Evolutionary conservation across 805 yeast species (phyloP).

Genomic region (Yamadazyma takamatsuzukensis): DNA sequence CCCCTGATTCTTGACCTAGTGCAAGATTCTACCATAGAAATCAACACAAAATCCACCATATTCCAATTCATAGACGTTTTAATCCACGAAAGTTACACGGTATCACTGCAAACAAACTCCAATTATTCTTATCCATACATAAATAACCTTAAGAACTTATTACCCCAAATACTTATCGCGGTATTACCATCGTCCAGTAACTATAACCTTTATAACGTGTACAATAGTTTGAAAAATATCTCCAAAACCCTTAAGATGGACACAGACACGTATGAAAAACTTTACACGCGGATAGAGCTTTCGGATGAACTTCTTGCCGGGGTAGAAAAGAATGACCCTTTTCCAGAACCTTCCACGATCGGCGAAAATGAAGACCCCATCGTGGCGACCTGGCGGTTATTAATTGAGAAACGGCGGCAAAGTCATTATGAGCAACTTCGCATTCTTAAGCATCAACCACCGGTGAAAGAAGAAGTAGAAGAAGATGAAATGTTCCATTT

Average conservation of each 20-base stretch:
- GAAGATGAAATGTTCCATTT: slow-evolving; percentile 27
- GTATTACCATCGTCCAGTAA: slow-evolving; percentile 36
- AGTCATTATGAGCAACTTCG: slow-evolving; percentile 49
- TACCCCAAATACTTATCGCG: slow-evolving; percentile 31
- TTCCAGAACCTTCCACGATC: slow-evolving; percentile 24
- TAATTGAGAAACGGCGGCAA: slow-evolving; percentile 44
- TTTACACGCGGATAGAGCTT: too few species aligned
- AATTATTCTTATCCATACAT: slow-evolving; percentile 37
- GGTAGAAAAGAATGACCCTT: slow-evolving; percentile 30
- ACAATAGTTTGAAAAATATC: slow-evolving; percentile 32
- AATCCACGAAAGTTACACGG: slow-evolving; percentile 33
- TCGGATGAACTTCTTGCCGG: slow-evolving; percentile 25
- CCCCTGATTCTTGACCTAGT: slow-evolving; percentile 63
- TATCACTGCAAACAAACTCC: slow-evolving; percentile 30
- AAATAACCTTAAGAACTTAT: slow-evolving; percentile 24
- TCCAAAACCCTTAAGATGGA: slow-evolving; percentile 33
- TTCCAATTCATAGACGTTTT: slow-evolving; percentile 70
- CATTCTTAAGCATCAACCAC: slow-evolving; percentile 29
- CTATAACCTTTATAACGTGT: slow-evolving; percentile 35
- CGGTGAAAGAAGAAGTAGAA: slow-evolving; percentile 19
- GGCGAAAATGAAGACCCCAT: slow-evolving; percentile 19
- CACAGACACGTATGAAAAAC: slow-evolving; percentile 18
- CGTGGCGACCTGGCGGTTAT: slow-evolving; percentile 43
- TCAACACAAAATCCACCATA: slow-evolving; percentile 63
- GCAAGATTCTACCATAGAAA: slow-evolving; percentile 42